A percentile compares a stretch with the other conserved stretches of the same genome.
Conservation (phyloP, 1,284 basidiomycete genomes). For the Rhodofomes roseus region DNA sequence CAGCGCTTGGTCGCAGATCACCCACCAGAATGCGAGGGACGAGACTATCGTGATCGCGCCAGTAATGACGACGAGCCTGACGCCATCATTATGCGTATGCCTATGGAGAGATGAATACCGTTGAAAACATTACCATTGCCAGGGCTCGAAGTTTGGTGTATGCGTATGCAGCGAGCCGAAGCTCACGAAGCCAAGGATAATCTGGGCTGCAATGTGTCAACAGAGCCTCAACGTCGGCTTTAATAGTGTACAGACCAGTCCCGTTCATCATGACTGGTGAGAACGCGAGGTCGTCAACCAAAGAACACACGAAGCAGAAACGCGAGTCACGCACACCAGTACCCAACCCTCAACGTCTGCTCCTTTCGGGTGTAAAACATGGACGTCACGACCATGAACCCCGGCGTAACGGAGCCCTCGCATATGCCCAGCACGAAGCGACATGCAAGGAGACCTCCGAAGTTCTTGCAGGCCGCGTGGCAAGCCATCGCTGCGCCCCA, state of each 20-base stretch:
- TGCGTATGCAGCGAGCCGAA: slow-evolving; percentile 67
- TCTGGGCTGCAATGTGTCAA: slow-evolving; percentile 31
- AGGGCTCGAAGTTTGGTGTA: slow-evolving; percentile 50
- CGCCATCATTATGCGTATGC: background rate
- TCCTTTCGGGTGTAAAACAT: slow-evolving; percentile 81
- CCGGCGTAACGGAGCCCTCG: slow-evolving; percentile 75
- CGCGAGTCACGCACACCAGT: slow-evolving; percentile 61
- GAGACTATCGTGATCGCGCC: slow-evolving; percentile 56
- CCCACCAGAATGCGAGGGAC: slow-evolving; percentile 52
- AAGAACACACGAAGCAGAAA: slow-evolving; percentile 13
- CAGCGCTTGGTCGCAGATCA: background rate
- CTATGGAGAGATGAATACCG: background rate
- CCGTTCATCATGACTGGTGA: slow-evolving; percentile 23
- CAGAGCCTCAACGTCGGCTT: background rate
- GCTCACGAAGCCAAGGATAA: slow-evolving; percentile 68
- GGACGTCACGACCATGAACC: slow-evolving; percentile 70
- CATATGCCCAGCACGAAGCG: slow-evolving; percentile 70
- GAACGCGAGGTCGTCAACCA: background rate
- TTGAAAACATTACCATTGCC: slow-evolving; percentile 51
- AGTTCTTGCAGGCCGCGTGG: slow-evolving; percentile 72
- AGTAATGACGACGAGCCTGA: slow-evolving; percentile 69
- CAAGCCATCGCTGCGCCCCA: slow-evolving; percentile 63
- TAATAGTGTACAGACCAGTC: slow-evolving; percentile 10
- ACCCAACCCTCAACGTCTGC: slow-evolving; percentile 69
- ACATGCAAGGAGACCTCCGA: slow-evolving; percentile 63